phyloP scores from a whole-genome alignment of 345 rosid species.

The Triadica sebifera region DNA sequence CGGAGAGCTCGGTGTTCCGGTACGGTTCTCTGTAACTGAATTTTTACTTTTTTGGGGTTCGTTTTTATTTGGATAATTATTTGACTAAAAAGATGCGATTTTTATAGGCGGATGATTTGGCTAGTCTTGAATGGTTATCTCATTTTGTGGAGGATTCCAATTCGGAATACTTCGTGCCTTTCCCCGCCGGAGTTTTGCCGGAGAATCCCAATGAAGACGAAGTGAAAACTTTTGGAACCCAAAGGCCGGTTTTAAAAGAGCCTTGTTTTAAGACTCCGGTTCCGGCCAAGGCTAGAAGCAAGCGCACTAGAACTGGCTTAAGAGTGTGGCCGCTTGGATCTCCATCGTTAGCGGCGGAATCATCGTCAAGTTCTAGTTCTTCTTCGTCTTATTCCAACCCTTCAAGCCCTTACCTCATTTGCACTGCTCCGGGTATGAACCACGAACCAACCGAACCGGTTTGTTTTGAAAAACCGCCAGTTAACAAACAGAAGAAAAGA shows the following conservation, averaged over 20 bases:
- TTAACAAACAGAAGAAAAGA: slow-evolving; percentile 39
- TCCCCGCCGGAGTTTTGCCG: slow-evolving; percentile 33
- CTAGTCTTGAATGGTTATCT: slow-evolving; percentile 81
- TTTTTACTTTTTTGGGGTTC: not conserved
- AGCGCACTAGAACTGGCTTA: slow-evolving; percentile 56
- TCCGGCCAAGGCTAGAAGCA: slow-evolving; percentile 82
- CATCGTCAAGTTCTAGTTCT: slow-evolving; percentile 47
- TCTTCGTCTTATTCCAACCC: slow-evolving; percentile 38
- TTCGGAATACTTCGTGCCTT: slow-evolving; percentile 52
- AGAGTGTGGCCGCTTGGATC: slow-evolving; percentile 62
- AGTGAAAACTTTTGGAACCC: slow-evolving; percentile 27
- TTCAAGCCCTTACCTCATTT: slow-evolving; percentile 31
- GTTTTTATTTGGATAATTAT: not conserved
- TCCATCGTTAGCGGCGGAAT: slow-evolving; percentile 46
- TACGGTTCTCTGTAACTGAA: slow-evolving; percentile 15
- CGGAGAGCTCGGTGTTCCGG: slow-evolving; percentile 68
- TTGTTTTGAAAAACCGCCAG: slow-evolving; percentile 25
- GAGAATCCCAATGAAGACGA: slow-evolving; percentile 32
- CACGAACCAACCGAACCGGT: slow-evolving; percentile 25
- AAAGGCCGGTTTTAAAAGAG: slow-evolving; percentile 10
- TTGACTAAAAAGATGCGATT: slow-evolving; percentile 14
- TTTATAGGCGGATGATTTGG: slow-evolving; percentile 68
- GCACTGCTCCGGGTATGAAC: slow-evolving; percentile 13
- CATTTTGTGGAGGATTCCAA: slow-evolving; percentile 81
- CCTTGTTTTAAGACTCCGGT: slow-evolving; percentile 44